Percentiles rank a stretch among this genome's conserved stretches.
phyloP scores from a whole-genome alignment of 441 rosid genomes.

The Pelargonium myrrhifolium region DNA sequence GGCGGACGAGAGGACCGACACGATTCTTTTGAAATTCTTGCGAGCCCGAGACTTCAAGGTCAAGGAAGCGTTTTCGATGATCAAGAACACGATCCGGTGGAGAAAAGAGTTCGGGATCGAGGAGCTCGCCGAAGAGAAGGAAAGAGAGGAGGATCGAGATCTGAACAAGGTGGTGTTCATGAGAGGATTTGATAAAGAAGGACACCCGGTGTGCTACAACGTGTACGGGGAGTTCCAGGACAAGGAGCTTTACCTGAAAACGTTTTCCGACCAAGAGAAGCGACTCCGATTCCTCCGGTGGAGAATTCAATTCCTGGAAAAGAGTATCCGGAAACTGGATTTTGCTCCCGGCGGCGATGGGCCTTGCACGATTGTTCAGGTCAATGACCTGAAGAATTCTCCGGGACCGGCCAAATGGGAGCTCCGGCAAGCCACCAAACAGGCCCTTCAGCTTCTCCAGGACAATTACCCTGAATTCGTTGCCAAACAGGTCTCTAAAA shows the following conservation, averaged over 20 bases:
- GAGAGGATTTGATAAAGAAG: constrained; percentile 43
- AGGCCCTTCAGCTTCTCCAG: constrained; percentile 44
- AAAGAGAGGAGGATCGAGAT: constrained; percentile 41
- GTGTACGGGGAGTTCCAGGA: constrained; percentile 52
- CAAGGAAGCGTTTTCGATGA: constrained; percentile 51
- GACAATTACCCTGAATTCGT: constrained; percentile 53
- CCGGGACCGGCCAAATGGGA: constrained; percentile 41
- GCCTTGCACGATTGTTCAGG: constrained; percentile 36
- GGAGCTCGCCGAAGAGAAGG: constrained; percentile 23
- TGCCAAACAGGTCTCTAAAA: constrained; percentile 60
- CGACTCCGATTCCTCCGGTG: constrained; percentile 48
- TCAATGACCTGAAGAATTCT: constrained; percentile 48
- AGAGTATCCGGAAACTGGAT: constrained; percentile 51
- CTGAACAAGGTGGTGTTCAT: constrained; percentile 45
- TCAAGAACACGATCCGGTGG: constrained; percentile 51
- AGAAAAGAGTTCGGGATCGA: constrained; percentile 47
- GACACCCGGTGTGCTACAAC: constrained; percentile 64
- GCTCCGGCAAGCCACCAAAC: constrained; percentile 39
- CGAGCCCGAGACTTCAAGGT: constrained; percentile 63
- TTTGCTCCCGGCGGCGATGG: constrained; percentile 20
- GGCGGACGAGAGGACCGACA: constrained; percentile 48
- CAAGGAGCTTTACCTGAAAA: constrained; percentile 48
- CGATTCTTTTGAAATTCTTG: constrained; percentile 50
- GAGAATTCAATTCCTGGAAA: constrained; percentile 59
- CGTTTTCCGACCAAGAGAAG: constrained; percentile 51